Evolutionary conservation across 345 rosid species (phyloP).

Genomic region (Eutrema yunnanense): DNA sequence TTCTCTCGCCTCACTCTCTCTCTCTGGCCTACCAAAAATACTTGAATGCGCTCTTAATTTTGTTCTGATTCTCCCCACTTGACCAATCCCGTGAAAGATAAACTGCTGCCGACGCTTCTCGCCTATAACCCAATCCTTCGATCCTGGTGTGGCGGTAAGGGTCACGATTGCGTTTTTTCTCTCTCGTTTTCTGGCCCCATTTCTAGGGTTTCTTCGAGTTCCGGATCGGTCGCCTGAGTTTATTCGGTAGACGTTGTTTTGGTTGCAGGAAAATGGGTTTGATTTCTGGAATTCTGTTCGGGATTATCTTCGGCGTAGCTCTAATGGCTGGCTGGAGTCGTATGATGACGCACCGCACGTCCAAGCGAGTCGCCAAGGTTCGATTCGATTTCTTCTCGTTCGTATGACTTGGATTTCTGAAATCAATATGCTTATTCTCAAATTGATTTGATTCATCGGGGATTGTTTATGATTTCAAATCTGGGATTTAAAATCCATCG

Average conservation of each 20-base stretch:
- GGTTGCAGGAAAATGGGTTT: slow-evolving; percentile 67
- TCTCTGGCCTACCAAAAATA: slow-evolving; percentile 15
- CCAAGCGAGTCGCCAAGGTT: slow-evolving; percentile 85
- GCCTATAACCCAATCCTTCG: neutral
- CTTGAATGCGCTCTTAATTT: slow-evolving; percentile 8
- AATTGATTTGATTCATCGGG: neutral
- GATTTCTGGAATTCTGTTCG: slow-evolving; percentile 81
- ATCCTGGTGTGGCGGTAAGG: neutral
- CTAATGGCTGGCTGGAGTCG: slow-evolving; percentile 94
- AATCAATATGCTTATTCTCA: neutral
- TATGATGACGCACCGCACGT: slow-evolving; percentile 83
- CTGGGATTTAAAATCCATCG: neutral
- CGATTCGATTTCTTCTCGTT: neutral
- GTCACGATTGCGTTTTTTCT: slow-evolving; percentile 6
- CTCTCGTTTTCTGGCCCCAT: neutral
- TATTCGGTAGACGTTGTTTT: slow-evolving; percentile 1
- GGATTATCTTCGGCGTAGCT: slow-evolving; percentile 74
- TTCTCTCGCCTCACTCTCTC: slow-evolving; percentile 13
- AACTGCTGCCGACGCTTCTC: slow-evolving; percentile 13
- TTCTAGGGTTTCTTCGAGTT: neutral
- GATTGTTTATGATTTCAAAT: neutral
- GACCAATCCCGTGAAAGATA: neutral
- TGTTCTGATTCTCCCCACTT: slow-evolving; percentile 24
- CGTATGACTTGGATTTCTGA: neutral
- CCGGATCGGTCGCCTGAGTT: neutral